Conservation (phyloP, 202 grass and related monocot species). For the Carex arenaria region DNA sequence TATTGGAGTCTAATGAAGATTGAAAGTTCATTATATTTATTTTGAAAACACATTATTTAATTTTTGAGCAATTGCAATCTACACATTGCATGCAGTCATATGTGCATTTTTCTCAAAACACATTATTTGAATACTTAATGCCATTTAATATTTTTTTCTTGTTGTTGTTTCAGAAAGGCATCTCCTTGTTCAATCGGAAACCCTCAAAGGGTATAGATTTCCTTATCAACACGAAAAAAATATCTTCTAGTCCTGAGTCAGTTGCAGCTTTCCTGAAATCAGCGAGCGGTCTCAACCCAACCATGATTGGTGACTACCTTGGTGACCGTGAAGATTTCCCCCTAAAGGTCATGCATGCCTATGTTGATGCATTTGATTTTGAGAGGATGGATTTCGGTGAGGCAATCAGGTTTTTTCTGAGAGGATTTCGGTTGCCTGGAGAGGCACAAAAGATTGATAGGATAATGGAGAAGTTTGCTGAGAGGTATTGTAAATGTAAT, state of each 20-base stretch:
- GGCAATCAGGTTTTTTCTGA: slow-evolving; percentile 89
- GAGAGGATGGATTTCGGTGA: slow-evolving; percentile 85
- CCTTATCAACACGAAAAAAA: slow-evolving; percentile 80
- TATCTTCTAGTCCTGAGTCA: slow-evolving; percentile 67
- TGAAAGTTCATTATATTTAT: neutral
- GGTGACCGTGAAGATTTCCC: slow-evolving; percentile 93
- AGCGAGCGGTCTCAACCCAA: slow-evolving; percentile 72
- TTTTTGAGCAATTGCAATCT: neutral
- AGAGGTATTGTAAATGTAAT: slow-evolving; percentile 94
- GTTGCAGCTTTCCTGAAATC: slow-evolving; percentile 85
- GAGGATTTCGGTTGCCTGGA: slow-evolving; percentile 90
- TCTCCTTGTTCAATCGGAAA: slow-evolving; percentile 91
- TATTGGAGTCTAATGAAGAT: neutral
- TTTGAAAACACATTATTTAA: neutral
- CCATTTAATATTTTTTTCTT: neutral
- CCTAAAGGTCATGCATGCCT: slow-evolving; percentile 97
- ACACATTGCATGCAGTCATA: neutral
- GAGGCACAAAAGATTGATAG: slow-evolving; percentile 99
- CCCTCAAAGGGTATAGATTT: slow-evolving; percentile 98
- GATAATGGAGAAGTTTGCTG: slow-evolving; percentile 99
- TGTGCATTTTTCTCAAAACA: neutral
- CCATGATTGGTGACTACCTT: slow-evolving; percentile 92
- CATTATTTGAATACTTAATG: neutral
- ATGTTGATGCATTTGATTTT: slow-evolving; percentile 86
- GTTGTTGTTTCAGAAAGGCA: slow-evolving; percentile 72